phyloP scores from a whole-genome alignment of 306 rosid species.

The Delonix regia region DNA sequence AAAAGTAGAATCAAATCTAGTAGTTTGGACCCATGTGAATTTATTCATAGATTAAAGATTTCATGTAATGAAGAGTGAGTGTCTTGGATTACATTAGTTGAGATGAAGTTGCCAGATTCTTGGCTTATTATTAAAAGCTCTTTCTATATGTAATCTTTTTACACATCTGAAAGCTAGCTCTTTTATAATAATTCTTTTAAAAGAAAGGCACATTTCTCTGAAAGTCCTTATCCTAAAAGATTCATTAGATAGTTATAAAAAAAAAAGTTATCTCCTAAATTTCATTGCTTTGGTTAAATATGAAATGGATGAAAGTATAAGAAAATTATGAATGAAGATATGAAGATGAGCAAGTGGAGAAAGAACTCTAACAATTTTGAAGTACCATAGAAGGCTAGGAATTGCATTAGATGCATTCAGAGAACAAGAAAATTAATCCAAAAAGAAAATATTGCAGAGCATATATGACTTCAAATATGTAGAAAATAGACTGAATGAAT shows the following conservation, averaged over 20 bases:
- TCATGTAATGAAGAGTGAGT: background rate
- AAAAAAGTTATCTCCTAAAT: background rate
- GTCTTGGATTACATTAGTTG: background rate
- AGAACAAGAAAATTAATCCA: background rate
- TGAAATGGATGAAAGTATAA: background rate
- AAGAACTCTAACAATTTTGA: too few species aligned
- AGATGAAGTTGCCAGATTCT: background rate
- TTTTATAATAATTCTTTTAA: too few species aligned
- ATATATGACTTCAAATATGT: too few species aligned
- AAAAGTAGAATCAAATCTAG: background rate
- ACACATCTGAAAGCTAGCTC: background rate
- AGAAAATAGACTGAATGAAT: background rate
- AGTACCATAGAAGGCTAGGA: background rate
- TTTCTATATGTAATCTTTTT: too few species aligned
- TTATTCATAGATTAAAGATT: background rate
- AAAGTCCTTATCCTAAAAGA: too few species aligned
- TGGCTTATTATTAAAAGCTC: background rate
- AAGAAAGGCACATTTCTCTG: too few species aligned
- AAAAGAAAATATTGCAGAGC: background rate
- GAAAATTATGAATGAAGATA: background rate
- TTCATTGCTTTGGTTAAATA: too few species aligned
- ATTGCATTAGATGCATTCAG: background rate
- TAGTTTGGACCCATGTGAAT: background rate
- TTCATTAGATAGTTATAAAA: too few species aligned
- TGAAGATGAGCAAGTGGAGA: background rate